Evolutionary conservation across 2,329 filamentous ascomycete genomes (phyloP).

Genomic region (Penicillium janthinellum): DNA sequence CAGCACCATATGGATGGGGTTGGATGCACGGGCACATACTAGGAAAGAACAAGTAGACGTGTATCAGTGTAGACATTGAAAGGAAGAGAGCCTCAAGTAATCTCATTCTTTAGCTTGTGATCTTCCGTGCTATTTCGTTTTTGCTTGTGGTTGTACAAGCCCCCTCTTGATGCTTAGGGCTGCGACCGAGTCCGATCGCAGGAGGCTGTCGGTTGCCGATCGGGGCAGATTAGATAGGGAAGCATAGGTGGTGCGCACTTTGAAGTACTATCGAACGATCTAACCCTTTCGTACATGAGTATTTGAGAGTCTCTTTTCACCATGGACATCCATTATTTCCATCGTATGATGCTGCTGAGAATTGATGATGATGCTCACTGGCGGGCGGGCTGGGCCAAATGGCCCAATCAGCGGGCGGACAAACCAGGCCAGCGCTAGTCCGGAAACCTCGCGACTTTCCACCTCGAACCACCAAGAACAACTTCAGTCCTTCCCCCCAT

Average conservation of each 20-base stretch:
- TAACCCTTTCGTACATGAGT: not conserved
- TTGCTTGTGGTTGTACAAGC: constrained; percentile 5
- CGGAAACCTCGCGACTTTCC: constrained; percentile 42
- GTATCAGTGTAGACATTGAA: not conserved
- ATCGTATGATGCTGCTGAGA: constrained; percentile 12
- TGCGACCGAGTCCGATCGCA: constrained; percentile 1
- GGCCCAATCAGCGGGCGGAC: constrained; percentile 37
- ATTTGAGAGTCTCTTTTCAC: not conserved
- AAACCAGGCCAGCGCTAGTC: constrained; percentile 40
- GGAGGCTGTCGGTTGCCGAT: not conserved
- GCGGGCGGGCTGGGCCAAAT: constrained; percentile 21
- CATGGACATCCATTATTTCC: not conserved
- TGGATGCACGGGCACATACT: not conserved
- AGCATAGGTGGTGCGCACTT: not conserved
- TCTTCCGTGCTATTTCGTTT: not conserved
- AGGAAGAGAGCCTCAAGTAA: not conserved
- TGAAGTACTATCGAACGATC: not conserved
- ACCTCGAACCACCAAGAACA: constrained; percentile 43
- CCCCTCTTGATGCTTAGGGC: not conserved
- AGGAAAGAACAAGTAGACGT: not conserved
- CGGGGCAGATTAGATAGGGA: not conserved
- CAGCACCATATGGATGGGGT: not conserved
- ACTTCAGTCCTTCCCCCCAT: constrained; percentile 32
- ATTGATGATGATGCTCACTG: constrained; percentile 28
- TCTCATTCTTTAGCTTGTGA: not conserved